A percentile compares a stretch with the other conserved stretches of the same genome.
These are phyloP conservation scores for Lanmaoa pseudosensibilis DNA, from an alignment of 768 basidiomycete species.

Conservation along the genomic window DNA sequence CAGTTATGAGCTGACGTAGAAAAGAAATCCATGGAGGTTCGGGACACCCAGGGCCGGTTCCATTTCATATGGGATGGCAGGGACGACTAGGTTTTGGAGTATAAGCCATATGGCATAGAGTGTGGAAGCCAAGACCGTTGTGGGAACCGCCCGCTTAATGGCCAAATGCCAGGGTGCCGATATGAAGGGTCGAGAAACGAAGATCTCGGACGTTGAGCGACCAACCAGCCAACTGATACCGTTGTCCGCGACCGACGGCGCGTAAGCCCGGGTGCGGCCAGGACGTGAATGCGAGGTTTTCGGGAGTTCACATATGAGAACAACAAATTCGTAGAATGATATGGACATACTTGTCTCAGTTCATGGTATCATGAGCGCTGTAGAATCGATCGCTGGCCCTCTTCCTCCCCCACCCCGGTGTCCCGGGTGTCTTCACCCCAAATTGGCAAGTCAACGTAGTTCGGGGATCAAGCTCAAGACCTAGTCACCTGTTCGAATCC, in stretches of 20 bases:
- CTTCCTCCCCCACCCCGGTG: not conserved
- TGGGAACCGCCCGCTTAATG: no score
- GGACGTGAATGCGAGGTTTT: not conserved
- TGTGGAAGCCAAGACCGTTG: no score
- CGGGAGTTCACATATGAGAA: not conserved
- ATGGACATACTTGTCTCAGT: not conserved
- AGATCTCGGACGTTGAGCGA: not conserved
- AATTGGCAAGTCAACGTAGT: slow-evolving; percentile 5
- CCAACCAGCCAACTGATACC: not conserved
- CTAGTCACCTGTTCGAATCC: not conserved
- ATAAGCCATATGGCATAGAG: no score
- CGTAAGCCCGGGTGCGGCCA: not conserved
- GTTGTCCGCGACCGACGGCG: not conserved
- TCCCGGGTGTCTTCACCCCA: not conserved
- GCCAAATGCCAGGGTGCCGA: not conserved
- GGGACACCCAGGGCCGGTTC: no score
- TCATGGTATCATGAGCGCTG: not conserved
- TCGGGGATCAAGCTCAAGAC: slow-evolving; percentile 3
- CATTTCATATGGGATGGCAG: no score
- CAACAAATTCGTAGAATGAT: not conserved
- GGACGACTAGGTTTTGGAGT: no score
- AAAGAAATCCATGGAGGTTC: no score
- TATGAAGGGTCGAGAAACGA: not conserved
- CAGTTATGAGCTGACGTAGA: no score
- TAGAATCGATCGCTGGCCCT: not conserved